phyloP scores from a whole-genome alignment of 257 asterid species.

The Euphrasia confusa region DNA sequence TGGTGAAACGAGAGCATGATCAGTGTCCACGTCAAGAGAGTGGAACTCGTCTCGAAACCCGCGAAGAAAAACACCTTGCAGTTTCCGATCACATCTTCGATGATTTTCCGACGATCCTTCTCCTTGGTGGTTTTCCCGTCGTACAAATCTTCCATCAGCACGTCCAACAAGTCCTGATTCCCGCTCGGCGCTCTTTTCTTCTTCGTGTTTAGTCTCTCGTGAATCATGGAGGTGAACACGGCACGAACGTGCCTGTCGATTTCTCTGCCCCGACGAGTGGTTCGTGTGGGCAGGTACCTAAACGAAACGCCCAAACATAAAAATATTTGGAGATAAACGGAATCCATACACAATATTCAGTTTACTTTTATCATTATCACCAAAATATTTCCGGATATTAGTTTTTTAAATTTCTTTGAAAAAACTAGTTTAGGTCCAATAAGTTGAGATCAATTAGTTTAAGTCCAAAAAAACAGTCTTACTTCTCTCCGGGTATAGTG shows the following conservation, averaged over 20 bases:
- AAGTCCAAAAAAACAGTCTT: no score
- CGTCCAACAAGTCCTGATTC: background rate
- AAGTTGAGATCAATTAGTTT: no score
- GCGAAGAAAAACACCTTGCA: conserved; percentile 22
- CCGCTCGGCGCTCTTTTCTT: background rate
- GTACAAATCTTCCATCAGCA: conserved; percentile 10
- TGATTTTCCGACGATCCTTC: background rate
- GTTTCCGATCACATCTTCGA: conserved; percentile 13
- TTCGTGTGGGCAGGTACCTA: conserved; percentile 18
- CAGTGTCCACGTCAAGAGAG: conserved; percentile 26
- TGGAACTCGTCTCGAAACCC: conserved; percentile 21
- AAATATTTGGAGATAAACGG: no score
- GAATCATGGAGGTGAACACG: background rate
- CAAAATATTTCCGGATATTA: no score
- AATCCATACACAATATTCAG: no score
- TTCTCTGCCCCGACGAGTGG: background rate
- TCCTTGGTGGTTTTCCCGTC: background rate
- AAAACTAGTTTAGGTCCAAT: no score
- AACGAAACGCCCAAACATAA: background rate
- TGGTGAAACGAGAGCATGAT: conserved; percentile 18
- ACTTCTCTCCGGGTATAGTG: background rate
- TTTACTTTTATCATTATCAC: no score
- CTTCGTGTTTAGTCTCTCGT: background rate
- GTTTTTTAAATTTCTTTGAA: no score
- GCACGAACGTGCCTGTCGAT: background rate